Base-by-base conservation (phyloP, 139 green algal species). In the Diplosphaera chodatii region DNA sequence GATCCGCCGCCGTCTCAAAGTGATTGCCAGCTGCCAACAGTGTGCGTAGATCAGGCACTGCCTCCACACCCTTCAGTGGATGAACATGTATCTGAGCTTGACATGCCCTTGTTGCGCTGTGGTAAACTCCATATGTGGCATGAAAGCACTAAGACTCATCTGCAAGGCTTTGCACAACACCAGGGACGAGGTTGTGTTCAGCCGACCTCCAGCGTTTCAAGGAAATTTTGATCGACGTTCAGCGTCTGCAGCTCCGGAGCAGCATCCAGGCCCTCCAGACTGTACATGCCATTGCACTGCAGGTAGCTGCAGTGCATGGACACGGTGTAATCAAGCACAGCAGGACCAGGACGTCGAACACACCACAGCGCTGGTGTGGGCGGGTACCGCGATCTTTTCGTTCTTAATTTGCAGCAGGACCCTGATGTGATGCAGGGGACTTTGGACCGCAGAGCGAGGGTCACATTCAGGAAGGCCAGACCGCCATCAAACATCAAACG, bases 151-250 rank as follows among this genome's bases (percentile, higher is more conserved):
- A n/a, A n/a, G n/a, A n/a, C n/a, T n/a, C n/a, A n/a, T n/a, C n/a
- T n/a, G n/a, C n/a, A n/a, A n/a, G n/a, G n/a, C n/a, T n/a, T n/a
- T n/a, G n/a, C n/a, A n/a, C n/a, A n/a, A n/a, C n/a, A n/a, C n/a
- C n/a, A n/a, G n/a, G n/a, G n/a, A n/a, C n/a, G n/a, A n/a, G n/a
- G n/a, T n/a, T n/a, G n/a, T n/a, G n/a, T n/a, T n/a, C n/a, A n/a
- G n/a, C n/a, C n/a, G n/a, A 48, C 37, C 37, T 84, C 77, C 27
- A 96, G 77, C 23, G 64, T 48, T 13, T 41, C 48, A 10, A 98
- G 63, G 22, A 70, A 69, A 76, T 98, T 97, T 75, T 84, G 83
- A 77, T 80, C 89, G 68, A 98, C 48, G 78, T 98, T 95, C 29
- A 98, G 79, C 0, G 82, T 90, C 73, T 91, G 70, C 3, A 97